phyloP scores from a whole-genome alignment of 2,329 filamentous ascomycete species.

The Metarhizium guizhouense region DNA sequence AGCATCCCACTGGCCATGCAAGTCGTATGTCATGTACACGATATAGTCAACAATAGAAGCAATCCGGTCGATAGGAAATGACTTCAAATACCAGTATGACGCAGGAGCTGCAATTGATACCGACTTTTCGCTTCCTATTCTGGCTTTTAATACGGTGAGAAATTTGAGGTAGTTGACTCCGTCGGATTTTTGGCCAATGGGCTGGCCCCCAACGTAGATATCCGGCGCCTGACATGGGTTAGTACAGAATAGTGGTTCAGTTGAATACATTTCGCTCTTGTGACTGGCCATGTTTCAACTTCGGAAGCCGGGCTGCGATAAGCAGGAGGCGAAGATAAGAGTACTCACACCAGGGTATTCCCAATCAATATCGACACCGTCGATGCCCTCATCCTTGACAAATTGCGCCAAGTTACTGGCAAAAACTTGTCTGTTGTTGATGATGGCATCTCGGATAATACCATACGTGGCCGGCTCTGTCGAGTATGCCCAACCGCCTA shows the following conservation, averaged over 20 bases:
- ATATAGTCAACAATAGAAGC: slow-evolving; percentile 20
- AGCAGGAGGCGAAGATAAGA: background rate
- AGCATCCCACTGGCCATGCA: slow-evolving; percentile 22
- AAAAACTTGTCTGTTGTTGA: slow-evolving; percentile 23
- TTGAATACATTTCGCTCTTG: background rate
- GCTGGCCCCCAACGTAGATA: background rate
- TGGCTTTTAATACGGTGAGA: background rate
- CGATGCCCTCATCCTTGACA: slow-evolving; percentile 23
- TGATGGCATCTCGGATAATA: slow-evolving; percentile 14
- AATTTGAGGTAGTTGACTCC: slow-evolving; percentile 1
- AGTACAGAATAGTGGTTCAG: background rate
- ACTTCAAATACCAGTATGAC: slow-evolving; percentile 25
- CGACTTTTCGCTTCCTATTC: slow-evolving; percentile 10
- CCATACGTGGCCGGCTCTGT: slow-evolving; percentile 13
- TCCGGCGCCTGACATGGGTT: background rate
- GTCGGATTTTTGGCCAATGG: background rate
- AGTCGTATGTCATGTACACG: slow-evolving; percentile 24
- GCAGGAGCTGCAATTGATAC: slow-evolving; percentile 22
- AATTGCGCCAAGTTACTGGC: slow-evolving; percentile 26
- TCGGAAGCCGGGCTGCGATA: background rate
- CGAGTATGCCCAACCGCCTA: slow-evolving; percentile 20
- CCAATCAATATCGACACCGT: slow-evolving; percentile 34
- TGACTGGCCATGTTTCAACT: background rate
- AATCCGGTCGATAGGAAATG: slow-evolving; percentile 20
- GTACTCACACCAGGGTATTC: slow-evolving; percentile 24